Evolutionary conservation across 257 asterid species (phyloP), one percentile per base, ranked within the genome.

Genomic region (Striga asiatica): DNA sequence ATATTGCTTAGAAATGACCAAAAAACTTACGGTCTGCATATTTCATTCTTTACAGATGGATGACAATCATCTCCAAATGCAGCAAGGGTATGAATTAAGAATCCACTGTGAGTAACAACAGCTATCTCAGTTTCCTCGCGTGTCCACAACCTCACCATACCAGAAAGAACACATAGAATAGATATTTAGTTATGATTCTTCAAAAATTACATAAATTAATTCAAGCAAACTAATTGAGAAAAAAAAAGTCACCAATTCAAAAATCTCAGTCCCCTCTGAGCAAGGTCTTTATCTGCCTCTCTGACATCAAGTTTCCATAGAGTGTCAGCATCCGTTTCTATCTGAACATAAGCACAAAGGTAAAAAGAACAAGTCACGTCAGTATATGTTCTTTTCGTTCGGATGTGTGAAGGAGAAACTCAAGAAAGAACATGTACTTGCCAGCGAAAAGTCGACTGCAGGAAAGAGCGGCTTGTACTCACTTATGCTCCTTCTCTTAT

Each of bases 101-200:
- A 84, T 56, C 85, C 96, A 64, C 89, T 81, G 22, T 91, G 98
- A 42, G 94, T 86, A 53, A 91, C 94, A 63, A 91, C 80, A 37
- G 87, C 96, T 71, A 91, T 91, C 75, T 91, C 96, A 28, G 81
- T 81, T 79, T 91, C 98, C 66, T 87, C 70, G 54, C 94, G 75
- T n/a, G 89, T 80, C 88, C 83, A 87, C 76, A 91, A 54, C 98
- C 96, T 91, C 70, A 66, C 5, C 53, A 54, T 4, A 54, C 45
- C 61, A 2, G 42, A 63, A 41, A 3, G 13, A 14, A 43, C 20
- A 49, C 31, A 29, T 34, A 13, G 18, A 10, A 28, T n/a, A 45
- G 34, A 21, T 11, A n/a, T n/a, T 53, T 18, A 22, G 18, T 22
- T 41, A 19, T 49, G 10, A 11, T 3, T 48, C 32, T 41, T 41